Conservation (phyloP, 768 basidiomycete species). For the Hericium erinaceus region DNA sequence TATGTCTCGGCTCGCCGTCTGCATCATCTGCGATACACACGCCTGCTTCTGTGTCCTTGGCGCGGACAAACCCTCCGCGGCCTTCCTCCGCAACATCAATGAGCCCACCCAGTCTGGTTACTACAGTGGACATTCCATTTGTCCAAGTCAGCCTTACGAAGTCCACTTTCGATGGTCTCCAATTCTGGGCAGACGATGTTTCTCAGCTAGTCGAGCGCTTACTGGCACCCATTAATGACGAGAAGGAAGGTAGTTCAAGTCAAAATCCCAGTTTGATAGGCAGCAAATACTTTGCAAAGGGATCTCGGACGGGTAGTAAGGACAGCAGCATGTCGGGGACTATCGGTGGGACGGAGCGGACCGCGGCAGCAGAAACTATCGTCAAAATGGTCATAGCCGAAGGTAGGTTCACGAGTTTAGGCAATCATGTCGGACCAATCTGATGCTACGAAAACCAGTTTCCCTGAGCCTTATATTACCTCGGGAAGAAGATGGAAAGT, state of each 20-base stretch:
- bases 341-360: conserved; percentile 9
- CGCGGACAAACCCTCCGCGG: neutral
- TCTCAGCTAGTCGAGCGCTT: conserved; percentile 58
- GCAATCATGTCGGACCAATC: too few relatives aligned
- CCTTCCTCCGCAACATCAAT: neutral
- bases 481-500: conserved; percentile 24
- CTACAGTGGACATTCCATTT: conserved; percentile 44
- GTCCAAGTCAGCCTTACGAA: conserved; percentile 58
- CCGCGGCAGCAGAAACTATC: conserved; percentile 30
- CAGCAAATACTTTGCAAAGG: conserved; percentile 61
- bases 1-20: neutral
- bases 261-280: conserved; percentile 64
- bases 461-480: conserved; percentile 42
- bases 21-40: neutral
- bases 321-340: conserved; percentile 31
- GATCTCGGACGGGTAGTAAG: conserved; percentile 27
- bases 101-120: conserved; percentile 11
- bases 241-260: conserved; percentile 21
- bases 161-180: conserved; percentile 59
- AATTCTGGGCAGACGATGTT: conserved; percentile 83
- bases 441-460: conserved; percentile 14
- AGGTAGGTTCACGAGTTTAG: conserved; percentile 16
- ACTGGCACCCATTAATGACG: conserved; percentile 9
- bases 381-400: conserved; percentile 39
- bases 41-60: neutral